Percentiles rank a stretch among this genome's conserved stretches.
Conservation (phyloP, 2,329 filamentous ascomycete genomes). For the Mycosphaerelloides madeirae region DNA sequence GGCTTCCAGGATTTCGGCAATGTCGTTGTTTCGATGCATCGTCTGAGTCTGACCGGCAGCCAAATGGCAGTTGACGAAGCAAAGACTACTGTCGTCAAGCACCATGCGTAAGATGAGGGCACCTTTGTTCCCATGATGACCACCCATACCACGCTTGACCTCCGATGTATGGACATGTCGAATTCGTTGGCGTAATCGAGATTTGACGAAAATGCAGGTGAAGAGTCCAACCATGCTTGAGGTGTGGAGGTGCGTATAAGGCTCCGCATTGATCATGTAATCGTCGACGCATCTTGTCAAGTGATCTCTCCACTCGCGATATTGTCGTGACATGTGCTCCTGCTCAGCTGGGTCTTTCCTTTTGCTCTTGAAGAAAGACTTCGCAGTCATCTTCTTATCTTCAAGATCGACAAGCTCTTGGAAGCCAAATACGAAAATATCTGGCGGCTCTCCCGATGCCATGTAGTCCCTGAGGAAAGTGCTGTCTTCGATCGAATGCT, state of each 20-base stretch:
- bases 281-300: constrained; percentile 78
- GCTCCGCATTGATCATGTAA: constrained; percentile 67
- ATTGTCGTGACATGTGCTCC: constrained; percentile 93
- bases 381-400: constrained; percentile 96
- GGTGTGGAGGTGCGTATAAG: constrained; percentile 83
- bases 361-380: constrained; percentile 75
- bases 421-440: constrained; percentile 93
- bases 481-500: constrained; percentile 64
- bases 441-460: constrained; percentile 69
- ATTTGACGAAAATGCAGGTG: constrained; percentile 90
- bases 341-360: constrained; percentile 80
- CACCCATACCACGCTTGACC: constrained; percentile 94
- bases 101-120: constrained; percentile 88
- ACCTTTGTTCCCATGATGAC: constrained; percentile 93
- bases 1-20: constrained; percentile 81
- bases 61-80: constrained; percentile 95
- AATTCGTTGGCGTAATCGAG: constrained; percentile 69
- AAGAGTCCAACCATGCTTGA: constrained; percentile 90
- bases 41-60: constrained; percentile 91
- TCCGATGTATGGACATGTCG: constrained; percentile 73
- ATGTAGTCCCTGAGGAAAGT: constrained; percentile 78
- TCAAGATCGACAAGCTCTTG: constrained; percentile 98
- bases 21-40: constrained; percentile 84
- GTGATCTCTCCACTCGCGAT: constrained; percentile 93
- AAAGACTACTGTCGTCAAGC: constrained; percentile 88